Percentiles rank a stretch among this genome's conserved stretches.
phyloP scores from a whole-genome alignment of 2,329 filamentous ascomycete species.

The Neonectria coccinea region DNA sequence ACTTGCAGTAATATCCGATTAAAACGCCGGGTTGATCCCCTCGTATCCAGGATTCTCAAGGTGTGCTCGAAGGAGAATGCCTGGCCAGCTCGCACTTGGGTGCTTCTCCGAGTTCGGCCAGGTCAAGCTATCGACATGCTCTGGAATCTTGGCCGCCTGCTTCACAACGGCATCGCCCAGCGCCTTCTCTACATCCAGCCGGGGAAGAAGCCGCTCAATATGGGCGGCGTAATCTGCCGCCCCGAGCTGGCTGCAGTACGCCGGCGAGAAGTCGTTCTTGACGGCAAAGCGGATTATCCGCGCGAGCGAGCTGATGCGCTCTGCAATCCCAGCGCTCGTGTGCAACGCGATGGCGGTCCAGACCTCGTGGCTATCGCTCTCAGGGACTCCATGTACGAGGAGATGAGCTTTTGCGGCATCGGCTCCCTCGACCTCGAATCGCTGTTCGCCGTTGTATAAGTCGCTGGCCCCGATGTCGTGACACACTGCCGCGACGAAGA shows the following conservation, averaged over 20 bases:
- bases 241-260: conserved; percentile 23
- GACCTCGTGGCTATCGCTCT: conserved; percentile 44
- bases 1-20: background rate
- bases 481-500: conserved; percentile 52
- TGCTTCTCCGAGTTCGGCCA: conserved; percentile 46
- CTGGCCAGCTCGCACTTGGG: conserved; percentile 48
- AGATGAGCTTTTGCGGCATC: conserved; percentile 48
- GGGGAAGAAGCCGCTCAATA: conserved; percentile 43
- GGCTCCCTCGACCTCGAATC: conserved; percentile 52
- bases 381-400: conserved; percentile 39
- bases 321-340: conserved; percentile 51
- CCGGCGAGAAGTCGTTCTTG: conserved; percentile 48
- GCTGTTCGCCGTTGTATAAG: conserved; percentile 46
- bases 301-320: conserved; percentile 50
- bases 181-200: conserved; percentile 41
- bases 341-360: conserved; percentile 54
- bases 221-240: conserved; percentile 23
- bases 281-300: conserved; percentile 49
- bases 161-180: conserved; percentile 46
- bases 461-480: conserved; percentile 52
- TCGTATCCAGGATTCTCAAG: conserved; percentile 45
- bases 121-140: conserved; percentile 39
- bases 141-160: conserved; percentile 40
- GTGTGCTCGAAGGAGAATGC: conserved; percentile 47
- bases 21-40: conserved; percentile 48